Base-by-base conservation (phyloP, 192 early-diverging fungal species). In the Coemansia sp. region DNA sequence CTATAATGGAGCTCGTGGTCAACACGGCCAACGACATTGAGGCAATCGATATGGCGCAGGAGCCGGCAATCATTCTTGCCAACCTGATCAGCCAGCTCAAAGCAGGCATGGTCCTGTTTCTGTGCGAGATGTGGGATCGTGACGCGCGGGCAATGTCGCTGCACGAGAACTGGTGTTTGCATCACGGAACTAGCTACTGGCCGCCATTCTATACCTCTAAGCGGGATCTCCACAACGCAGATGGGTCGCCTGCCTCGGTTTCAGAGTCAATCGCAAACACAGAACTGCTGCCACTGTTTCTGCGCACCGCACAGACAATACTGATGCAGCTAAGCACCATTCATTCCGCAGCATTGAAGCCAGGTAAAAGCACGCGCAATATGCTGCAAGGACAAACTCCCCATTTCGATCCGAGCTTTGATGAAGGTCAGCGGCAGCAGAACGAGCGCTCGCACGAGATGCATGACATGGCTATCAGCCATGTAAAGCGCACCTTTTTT, bases 21-120 rank as follows among this genome's bases (percentile, higher is more conserved):
- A 89, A 89, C 60, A 90, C 90, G 18, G 90, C 89, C 56, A 90
- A 89, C 66, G 92, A 92, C 69, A 86, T 93, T 50, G 88, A 89
- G 64, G 82, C 75, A 8, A 85, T 94, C 31, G 85, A 89, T 66
- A 83, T 96, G 60, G 85, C 87, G 17, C 86, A 88, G 14, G 90
- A 91, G 60, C 87, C 91, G 0, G 87, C 91, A 63, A 71, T 84
- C 42, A 84, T 83, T 4, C 68, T 96, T 48, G 87, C 86, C 16
- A 86, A 87, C 22, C 73, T 91, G 54, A 88, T 92, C 70, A 87
- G 89, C 56, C 80, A 86, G 32, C 73, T 94, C n/a, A 87, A 91
- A 61, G 83, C 83, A 66, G 86, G 89, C 45, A 87, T 90, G 74
- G 73, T 90, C 12, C 87, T 95, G 54, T 82, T 87, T 14, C 72